Percentiles rank a stretch among this genome's conserved stretches.
Evolutionary conservation across 345 rosid genomes (phyloP).

Genomic region (Camelina sativa): DNA sequence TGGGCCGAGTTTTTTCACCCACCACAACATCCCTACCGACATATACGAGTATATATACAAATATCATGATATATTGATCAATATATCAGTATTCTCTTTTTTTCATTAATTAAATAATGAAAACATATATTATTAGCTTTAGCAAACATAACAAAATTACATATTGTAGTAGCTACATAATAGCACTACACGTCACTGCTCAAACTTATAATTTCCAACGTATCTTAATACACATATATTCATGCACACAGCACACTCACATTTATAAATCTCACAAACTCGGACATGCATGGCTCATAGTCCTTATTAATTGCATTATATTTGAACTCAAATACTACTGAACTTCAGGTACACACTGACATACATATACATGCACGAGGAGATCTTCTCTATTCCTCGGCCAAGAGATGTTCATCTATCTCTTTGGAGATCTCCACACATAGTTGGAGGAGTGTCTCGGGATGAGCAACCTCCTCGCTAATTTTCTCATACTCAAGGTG

Average conservation of each 20-base stretch:
- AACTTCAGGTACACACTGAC: conserved; percentile 2
- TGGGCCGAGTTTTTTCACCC: no score
- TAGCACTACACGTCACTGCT: conserved; percentile 4
- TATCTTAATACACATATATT: neutral
- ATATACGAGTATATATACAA: neutral
- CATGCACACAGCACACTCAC: conserved; percentile 16
- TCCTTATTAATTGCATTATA: conserved; percentile 19
- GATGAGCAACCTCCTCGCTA: conserved; percentile 46
- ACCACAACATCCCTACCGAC: neutral
- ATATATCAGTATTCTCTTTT: neutral
- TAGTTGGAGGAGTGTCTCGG: conserved; percentile 43
- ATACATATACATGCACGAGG: neutral
- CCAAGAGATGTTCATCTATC: conserved; percentile 42
- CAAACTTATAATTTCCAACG: conserved; percentile 14
- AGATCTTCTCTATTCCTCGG: conserved; percentile 23
- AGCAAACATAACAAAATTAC: conserved; percentile 8
- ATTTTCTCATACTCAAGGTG: conserved; percentile 47
- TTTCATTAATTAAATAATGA: conserved; percentile 3
- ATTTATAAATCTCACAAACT: conserved; percentile 15
- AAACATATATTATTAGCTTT: conserved; percentile 2
- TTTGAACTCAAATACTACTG: neutral
- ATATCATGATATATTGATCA: no score
- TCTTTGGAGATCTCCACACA: conserved; percentile 40
- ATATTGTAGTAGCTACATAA: conserved; percentile 15
- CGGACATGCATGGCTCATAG: conserved; percentile 27